These are phyloP conservation scores for Linnemannia zychae DNA, from an alignment of 192 early-diverging fungal species.

Conservation along the genomic window DNA sequence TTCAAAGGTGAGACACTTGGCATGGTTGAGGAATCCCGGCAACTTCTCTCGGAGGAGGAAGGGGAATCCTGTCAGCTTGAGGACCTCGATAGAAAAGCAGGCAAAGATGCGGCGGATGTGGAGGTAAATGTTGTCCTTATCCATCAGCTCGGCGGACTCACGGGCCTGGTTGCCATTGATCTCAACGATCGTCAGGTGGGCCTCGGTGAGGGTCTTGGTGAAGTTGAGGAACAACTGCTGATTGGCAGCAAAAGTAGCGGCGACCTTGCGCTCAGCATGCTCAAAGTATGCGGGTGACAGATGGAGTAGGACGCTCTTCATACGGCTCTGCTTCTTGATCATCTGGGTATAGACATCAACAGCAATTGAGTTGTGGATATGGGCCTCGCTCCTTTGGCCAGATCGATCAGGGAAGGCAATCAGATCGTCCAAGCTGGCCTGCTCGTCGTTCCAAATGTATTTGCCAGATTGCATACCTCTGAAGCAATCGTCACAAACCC, in stretches of 20 bases:
- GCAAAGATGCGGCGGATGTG: slow-evolving; percentile 45
- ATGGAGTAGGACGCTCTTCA: slow-evolving; percentile 29
- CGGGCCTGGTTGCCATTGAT: slow-evolving; percentile 45
- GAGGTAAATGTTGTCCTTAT: slow-evolving; percentile 51
- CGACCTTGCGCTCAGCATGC: slow-evolving; percentile 19
- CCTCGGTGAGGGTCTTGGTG: slow-evolving; percentile 22
- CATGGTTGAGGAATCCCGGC: slow-evolving; percentile 23
- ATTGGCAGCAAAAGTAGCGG: slow-evolving; percentile 29
- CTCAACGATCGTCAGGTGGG: slow-evolving; percentile 48
- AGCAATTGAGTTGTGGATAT: slow-evolving; percentile 27
- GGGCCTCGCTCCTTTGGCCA: slow-evolving; percentile 42
- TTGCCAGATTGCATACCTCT: slow-evolving; percentile 15
- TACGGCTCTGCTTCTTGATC: slow-evolving; percentile 23
- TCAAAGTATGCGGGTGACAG: slow-evolving; percentile 36
- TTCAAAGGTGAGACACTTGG: slow-evolving; percentile 34
- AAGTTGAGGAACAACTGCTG: slow-evolving; percentile 33
- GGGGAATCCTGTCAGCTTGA: slow-evolving; percentile 42
- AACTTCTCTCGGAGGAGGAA: slow-evolving; percentile 46
- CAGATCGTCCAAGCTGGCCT: slow-evolving; percentile 39
- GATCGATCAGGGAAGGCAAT: slow-evolving; percentile 32
- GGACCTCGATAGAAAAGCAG: slow-evolving; percentile 31
- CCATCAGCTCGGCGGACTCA: slow-evolving; percentile 39
- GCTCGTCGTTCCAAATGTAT: slow-evolving; percentile 42
- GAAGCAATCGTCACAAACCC: slow-evolving; percentile 46
- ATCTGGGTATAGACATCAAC: slow-evolving; percentile 36